Evolutionary conservation across 139 green algal genomes (phyloP).

Genomic region (Chlorella sp.): DNA sequence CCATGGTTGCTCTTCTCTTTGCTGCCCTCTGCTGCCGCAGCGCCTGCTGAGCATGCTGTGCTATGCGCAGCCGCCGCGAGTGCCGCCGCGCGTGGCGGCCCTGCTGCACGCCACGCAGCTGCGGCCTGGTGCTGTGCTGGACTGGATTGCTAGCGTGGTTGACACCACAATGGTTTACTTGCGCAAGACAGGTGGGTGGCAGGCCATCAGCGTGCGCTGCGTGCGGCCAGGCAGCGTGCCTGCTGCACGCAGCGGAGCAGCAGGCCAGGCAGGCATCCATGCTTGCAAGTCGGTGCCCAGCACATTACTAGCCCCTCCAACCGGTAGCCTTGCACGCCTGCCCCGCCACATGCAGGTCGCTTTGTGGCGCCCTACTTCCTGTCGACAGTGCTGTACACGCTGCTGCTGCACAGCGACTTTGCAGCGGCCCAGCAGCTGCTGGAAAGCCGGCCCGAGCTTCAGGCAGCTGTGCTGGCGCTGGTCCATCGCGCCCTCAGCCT

Average conservation of each 20-base stretch:
- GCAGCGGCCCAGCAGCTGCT: not conserved
- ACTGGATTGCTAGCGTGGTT: not conserved
- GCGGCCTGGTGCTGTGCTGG: no score
- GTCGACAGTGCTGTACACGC: not conserved
- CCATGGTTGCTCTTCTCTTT: no score
- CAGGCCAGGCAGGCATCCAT: no score
- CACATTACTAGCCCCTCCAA: not conserved
- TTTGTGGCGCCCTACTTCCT: not conserved
- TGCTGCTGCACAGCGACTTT: not conserved
- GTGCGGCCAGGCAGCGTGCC: no score
- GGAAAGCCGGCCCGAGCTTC: not conserved
- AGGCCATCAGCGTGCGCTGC: no score
- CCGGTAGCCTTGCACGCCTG: not conserved
- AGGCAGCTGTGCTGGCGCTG: not conserved
- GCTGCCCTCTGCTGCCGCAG: no score
- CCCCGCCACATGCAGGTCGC: no score
- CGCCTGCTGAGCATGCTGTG: no score
- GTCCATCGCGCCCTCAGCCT: not conserved
- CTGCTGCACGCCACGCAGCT: no score
- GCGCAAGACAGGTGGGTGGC: not conserved
- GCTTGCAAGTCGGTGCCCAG: not conserved
- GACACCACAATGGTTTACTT: not conserved
- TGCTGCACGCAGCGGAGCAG: no score
- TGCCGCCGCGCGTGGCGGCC: no score
- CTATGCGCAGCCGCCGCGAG: no score